Base-by-base conservation (phyloP, 2,329 filamentous ascomycete genomes). In the Fusarium dimerum region DNA sequence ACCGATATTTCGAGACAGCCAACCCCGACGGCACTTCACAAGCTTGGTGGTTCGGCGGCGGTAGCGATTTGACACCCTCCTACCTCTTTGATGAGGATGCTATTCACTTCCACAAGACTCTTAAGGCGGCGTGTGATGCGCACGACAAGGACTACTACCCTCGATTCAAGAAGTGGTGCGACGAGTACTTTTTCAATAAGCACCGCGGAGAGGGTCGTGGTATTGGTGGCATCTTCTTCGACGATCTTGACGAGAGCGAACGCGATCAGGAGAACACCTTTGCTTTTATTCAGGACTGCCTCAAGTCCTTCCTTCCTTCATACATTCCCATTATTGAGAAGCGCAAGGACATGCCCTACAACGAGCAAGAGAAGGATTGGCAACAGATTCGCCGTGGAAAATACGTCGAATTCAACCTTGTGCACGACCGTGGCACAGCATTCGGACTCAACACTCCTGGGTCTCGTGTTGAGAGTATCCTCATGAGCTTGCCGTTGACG, bases 81-180 rank as follows among this genome's bases (percentile, higher is more conserved):
- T 99, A 97, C 70, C 83, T 99, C 32, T 97, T 96, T 74, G 93
- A 97, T 64, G 94, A 99, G 71, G 94, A 99, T 71, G 93, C 90
- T 38, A 89, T 95, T 52, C 93, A 97, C 73, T 99, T 99, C 82
- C 94, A 99, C 79, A 86, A 86, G 71, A 91, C 89, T 3, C 87
- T 99, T 66, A 97, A 97, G 75, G 85, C 91, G 43, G 88, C 89
- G 16, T 99, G 94, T 75, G 94, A 99, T 73, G 87, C 88, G 62
- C 94, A 99, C 72, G 90, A 97, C 76, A 90, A 89, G 71, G 82
- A 80, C 38, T 99, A 97, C 79, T 99, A 95, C 72, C 87, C 91
- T 12, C 85, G 86, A 48, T 99, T 97, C 82, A 99, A 99, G 78
- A 87, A 89, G 69, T 99, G 94, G 94, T 99, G 94, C 71, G 94